These are phyloP conservation scores for Fusarium sp. DNA, from an alignment of 2,329 filamentous ascomycete genomes.

Conservation along the genomic window DNA sequence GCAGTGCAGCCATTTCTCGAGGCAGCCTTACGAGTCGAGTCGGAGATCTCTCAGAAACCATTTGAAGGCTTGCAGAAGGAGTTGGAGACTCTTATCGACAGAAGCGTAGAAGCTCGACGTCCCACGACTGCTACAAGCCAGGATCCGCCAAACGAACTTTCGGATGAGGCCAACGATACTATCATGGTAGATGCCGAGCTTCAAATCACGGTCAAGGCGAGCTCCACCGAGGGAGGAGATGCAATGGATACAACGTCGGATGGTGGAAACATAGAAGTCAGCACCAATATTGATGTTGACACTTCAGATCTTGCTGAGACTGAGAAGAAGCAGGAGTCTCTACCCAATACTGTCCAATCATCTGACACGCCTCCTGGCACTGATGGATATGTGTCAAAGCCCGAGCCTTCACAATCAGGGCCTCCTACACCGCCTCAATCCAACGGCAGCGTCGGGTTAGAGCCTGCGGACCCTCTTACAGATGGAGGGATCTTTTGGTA, in stretches of 20 bases:
- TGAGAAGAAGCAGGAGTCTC: constrained; percentile 47
- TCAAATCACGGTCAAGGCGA: constrained; percentile 61
- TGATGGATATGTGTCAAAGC: constrained; percentile 59
- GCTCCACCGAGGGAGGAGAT: constrained; percentile 48
- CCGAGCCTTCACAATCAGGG: constrained; percentile 52
- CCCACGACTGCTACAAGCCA: constrained; percentile 55
- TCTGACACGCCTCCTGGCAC: constrained; percentile 63
- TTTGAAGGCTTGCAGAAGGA: constrained; percentile 79
- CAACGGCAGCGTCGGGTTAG: constrained; percentile 67
- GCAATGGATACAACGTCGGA: constrained; percentile 56
- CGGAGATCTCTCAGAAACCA: constrained; percentile 79
- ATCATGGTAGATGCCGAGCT: constrained; percentile 66
- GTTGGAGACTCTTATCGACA: constrained; percentile 79
- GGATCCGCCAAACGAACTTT: constrained; percentile 55
- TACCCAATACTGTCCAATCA: constrained; percentile 42
- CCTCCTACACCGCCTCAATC: constrained; percentile 78
- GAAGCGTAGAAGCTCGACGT: constrained; percentile 70
- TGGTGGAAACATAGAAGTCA: constrained; percentile 61
- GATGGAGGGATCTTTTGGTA: constrained; percentile 92
- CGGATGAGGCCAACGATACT: constrained; percentile 59
- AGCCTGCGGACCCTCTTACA: constrained; percentile 67
- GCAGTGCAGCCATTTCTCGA: constrained; percentile 83
- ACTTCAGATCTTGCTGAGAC: constrained; percentile 55
- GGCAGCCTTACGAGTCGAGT: constrained; percentile 81
- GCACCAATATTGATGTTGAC: constrained; percentile 61